Evolutionary conservation across 2,329 filamentous ascomycete genomes (phyloP), one percentile per base, ranked within the genome.

Genomic region (Aspergillus texensis): DNA sequence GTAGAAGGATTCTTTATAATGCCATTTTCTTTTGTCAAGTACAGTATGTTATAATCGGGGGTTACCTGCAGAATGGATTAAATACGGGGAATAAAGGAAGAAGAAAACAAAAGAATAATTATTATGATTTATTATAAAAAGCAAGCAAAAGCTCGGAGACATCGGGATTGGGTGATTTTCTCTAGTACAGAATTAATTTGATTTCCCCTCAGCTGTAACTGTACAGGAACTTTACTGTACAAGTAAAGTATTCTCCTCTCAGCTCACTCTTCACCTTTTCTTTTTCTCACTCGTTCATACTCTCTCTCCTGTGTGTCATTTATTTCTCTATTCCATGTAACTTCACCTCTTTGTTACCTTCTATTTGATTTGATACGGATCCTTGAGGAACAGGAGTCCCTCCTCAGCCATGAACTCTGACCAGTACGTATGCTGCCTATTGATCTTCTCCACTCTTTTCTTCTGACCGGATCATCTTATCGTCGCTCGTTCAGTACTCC

Each of bases 401-500:
- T 57, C 56, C 8, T 45, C 46, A 58, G 32, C 60, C 60, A 70
- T 70, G 68, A 68, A 67, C 63, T 64, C 64, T 63, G 64, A 69
- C 65, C 66, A 68, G 68, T 70, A 69, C 68, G 68, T 70, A 70
- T 68, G 67, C 64, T 68, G 65, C 64, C 62, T 65, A 55, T 61
- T 65, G 56, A 19, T 60, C 45, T 57, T 65, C 55, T 63, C 52
- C 58, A 62, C 63, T 65, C 62, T 50, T 41, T 41, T 62, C 62
- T 66, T 62, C 64, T 66, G 65, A 67, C 65, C 60, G 63, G 53
- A 64, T 58, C 61, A 32, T 67, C 65, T 69, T 66, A 65, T 66
- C 62, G 62, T 67, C 64, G 57, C 58, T 62, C 57, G 53, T 69
- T 59, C 67, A 66, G 65, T 63, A 66, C 57, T 64, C 60, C 65